These are phyloP conservation scores for Trypanosoma avium DNA, from an alignment of 208 protist genomes.

Conservation along the genomic window DNA sequence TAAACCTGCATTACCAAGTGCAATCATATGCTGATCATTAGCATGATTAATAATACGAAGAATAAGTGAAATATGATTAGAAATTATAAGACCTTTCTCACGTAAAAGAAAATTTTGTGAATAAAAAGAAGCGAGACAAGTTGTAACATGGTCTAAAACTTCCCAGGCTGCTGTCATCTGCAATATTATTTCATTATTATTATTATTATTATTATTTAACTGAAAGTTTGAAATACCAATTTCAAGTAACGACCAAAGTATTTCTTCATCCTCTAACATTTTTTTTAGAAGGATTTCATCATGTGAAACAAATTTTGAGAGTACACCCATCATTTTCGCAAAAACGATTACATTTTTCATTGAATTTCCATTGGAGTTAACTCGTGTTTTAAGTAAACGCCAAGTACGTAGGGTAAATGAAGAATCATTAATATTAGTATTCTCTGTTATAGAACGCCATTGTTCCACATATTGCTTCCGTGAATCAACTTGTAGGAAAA, in stretches of 20 bases:
- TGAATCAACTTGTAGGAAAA: slow-evolving; percentile 22
- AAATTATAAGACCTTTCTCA: slow-evolving; percentile 1
- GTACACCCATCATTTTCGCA: slow-evolving; percentile 29
- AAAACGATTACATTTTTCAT: not conserved
- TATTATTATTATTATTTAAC: no score
- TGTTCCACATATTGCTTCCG: slow-evolving; percentile 17
- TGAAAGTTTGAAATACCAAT: slow-evolving; percentile 2
- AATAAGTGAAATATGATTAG: slow-evolving; percentile 12
- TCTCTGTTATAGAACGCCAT: slow-evolving; percentile 1
- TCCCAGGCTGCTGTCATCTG: slow-evolving; percentile 12
- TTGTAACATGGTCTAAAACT: slow-evolving; percentile 23
- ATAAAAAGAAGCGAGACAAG: slow-evolving; percentile 22
- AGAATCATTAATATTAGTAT: not conserved
- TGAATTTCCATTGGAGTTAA: not conserved
- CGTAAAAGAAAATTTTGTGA: slow-evolving; percentile 14
- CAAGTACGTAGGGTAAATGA: slow-evolving; percentile 16
- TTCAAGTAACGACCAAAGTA: slow-evolving; percentile 13
- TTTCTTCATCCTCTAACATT: slow-evolving; percentile 20
- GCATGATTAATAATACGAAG: slow-evolving; percentile 17
- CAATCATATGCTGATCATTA: slow-evolving; percentile 13
- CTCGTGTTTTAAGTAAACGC: slow-evolving; percentile 9
- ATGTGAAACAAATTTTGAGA: slow-evolving; percentile 25
- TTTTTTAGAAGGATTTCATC: slow-evolving; percentile 18
- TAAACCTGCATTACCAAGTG: slow-evolving; percentile 38
- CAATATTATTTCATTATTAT: not conserved